Percentiles rank a stretch among this genome's conserved stretches.
These are phyloP conservation scores for Heimioporus sp. DNA, from an alignment of 768 basidiomycete genomes.

Conservation along the genomic window DNA sequence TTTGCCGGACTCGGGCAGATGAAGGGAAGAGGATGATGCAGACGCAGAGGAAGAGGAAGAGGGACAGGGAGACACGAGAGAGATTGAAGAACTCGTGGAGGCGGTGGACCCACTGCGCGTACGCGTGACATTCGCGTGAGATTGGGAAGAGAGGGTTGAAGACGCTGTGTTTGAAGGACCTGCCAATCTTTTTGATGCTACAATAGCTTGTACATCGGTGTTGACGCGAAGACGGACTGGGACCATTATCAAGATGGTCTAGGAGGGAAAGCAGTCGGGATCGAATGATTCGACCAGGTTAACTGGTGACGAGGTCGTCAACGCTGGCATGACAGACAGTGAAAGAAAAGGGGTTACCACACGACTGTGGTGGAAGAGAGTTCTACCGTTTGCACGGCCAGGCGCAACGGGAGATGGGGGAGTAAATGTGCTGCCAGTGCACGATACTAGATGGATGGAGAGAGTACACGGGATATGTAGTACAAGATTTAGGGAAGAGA, in stretches of 20 bases:
- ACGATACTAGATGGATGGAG: background rate
- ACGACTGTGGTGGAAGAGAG: background rate
- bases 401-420: background rate
- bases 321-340: slow-evolving; percentile 2
- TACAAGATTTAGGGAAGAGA: slow-evolving; percentile 15
- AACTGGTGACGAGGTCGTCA: slow-evolving; percentile 4
- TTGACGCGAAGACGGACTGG: slow-evolving; percentile 47
- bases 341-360: slow-evolving; percentile 7
- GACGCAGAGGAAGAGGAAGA: slow-evolving; percentile 42
- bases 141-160: slow-evolving; percentile 14
- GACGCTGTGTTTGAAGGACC: slow-evolving; percentile 30
- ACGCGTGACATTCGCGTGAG: slow-evolving; percentile 25
- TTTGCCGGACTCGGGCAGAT: slow-evolving; percentile 33
- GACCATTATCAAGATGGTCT: slow-evolving; percentile 34
- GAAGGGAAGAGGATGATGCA: slow-evolving; percentile 48
- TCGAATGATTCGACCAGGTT: slow-evolving; percentile 4
- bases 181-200: slow-evolving; percentile 32
- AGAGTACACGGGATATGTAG: slow-evolving; percentile 16
- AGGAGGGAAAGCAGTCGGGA: background rate
- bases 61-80: slow-evolving; percentile 53
- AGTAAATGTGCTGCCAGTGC: background rate
- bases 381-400: background rate
- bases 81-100: slow-evolving; percentile 55
- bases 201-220: slow-evolving; percentile 39
- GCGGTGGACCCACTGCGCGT: slow-evolving; percentile 52